Base-by-base conservation (phyloP, 2,329 filamentous ascomycete species). In the Alternaria novae-zelandiae region DNA sequence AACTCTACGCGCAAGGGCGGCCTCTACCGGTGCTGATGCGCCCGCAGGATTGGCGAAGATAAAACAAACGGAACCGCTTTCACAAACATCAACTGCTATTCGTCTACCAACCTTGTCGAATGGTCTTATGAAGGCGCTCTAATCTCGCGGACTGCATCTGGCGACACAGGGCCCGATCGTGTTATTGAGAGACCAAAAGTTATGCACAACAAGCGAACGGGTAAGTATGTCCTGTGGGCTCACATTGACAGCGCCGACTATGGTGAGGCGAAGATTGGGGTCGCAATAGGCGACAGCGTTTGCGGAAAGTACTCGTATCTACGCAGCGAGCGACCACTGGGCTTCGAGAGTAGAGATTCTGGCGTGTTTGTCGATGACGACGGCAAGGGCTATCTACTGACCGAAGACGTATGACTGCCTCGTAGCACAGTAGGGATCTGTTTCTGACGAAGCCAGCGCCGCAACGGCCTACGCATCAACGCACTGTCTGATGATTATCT, bases 121-220 rank as follows among this genome's bases (percentile, higher is more conserved):
- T 91, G 90, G 90, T 86, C 81, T 0, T 88, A 87, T 61, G 86
- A 85, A 32, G 86, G 86, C 12, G 85, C 87, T 0, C 80, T 91
- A 0, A 80, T 92, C 2, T 86, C 86, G 0, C 83, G 82, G 0
- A 84, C 85, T 5, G 65, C 76, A 3, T 84, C 82, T 2, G 87
- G 82, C 0, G 89, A 91, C 63, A 81, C 90, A 0, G 89, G 88
- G 0, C 87, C 88, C 0, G 83, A 83, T 64, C 85, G 89, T 3
- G 83, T 91, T 11, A 86, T 91, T 3, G 89, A 91, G 76, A 81
- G 90, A 20, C 90, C 90, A 3, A 91, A 91, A 78, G 85, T 91
- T 5, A 85, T 91, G 6, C 90, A 87, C 80, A 91, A 91, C 67
- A 86, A 88, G 13, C 79, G 80, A n/a, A 91, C 89, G 0, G 70